Percentiles rank a stretch among this genome's conserved stretches.
Conservation (phyloP, 495 filamentous ascomycete species). For the Trichocladium uniseriatum region DNA sequence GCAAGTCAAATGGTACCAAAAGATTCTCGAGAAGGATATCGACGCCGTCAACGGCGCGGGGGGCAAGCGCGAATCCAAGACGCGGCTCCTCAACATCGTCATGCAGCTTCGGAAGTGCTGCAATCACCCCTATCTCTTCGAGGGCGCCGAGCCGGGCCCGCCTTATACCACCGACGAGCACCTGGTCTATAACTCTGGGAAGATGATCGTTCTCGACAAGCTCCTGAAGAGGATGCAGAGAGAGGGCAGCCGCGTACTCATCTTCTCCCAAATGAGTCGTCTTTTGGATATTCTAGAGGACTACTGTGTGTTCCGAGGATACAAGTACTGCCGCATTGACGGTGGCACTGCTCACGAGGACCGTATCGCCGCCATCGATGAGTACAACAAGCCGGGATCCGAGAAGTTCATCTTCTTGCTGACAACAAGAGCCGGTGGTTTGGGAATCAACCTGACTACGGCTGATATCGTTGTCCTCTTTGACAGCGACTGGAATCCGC, state of each 20-base stretch:
- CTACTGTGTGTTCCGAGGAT: constrained; percentile 91
- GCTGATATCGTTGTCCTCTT: constrained; percentile 98
- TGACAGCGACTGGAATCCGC: constrained; percentile 98
- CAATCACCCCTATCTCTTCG: constrained; percentile 98
- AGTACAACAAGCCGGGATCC: constrained; percentile 91
- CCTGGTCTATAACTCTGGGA: constrained; percentile 84
- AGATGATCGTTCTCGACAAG: constrained; percentile 97
- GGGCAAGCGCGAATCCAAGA: constrained; percentile 97
- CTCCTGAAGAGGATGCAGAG: constrained; percentile 73
- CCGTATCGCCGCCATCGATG: constrained; percentile 93
- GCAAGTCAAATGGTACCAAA: constrained; percentile 99
- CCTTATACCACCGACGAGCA: constrained; percentile 98
- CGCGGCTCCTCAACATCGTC: constrained; percentile 96
- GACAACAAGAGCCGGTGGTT: constrained; percentile 91
- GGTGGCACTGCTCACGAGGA: constrained; percentile 96
- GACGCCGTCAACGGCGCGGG: constrained; percentile 96
- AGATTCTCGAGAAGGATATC: constrained; percentile 98
- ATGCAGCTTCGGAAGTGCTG: constrained; percentile 99
- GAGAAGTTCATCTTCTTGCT: constrained; percentile 97
- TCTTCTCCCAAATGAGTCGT: constrained; percentile 99
- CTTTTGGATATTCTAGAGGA: constrained; percentile 95
- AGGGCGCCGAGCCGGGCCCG: constrained; percentile 93
- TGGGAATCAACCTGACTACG: constrained; percentile 96
- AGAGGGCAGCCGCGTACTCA: constrained; percentile 84
- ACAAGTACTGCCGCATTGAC: constrained; percentile 96